Evolutionary conservation across 306 rosid genomes (phyloP).

Genomic region (Carpinus fangiana): DNA sequence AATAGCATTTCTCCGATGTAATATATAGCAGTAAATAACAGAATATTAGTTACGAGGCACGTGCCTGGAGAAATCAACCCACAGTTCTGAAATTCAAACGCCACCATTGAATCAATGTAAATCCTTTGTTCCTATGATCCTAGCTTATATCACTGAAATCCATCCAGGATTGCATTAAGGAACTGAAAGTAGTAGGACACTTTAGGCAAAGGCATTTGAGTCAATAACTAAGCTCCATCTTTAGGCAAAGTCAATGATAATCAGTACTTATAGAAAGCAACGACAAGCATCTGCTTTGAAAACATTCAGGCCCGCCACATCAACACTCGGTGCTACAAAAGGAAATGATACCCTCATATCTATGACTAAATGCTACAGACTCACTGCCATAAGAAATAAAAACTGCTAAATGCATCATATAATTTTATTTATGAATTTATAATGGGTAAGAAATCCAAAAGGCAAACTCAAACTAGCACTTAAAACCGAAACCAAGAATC

Average conservation of each 20-base stretch:
- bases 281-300: neutral
- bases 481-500: neutral
- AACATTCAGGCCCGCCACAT: neutral
- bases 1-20: too few species aligned
- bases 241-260: neutral
- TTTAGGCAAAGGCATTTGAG: neutral
- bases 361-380: neutral
- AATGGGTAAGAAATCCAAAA: neutral
- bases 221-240: neutral
- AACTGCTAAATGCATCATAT: neutral
- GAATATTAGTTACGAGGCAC: too few species aligned
- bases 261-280: neutral
- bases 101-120: neutral
- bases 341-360: neutral
- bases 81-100: neutral
- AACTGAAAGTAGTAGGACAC: neutral
- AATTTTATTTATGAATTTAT: neutral
- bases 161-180: too few species aligned
- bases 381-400: neutral
- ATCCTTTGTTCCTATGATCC: too few species aligned
- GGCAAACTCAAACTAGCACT: neutral
- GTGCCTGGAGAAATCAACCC: neutral
- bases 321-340: neutral
- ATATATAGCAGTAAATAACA: too few species aligned
- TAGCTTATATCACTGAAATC: too few species aligned